Base-by-base conservation (phyloP, 768 basidiomycete species). In the Hysterangium stoloniferum region DNA sequence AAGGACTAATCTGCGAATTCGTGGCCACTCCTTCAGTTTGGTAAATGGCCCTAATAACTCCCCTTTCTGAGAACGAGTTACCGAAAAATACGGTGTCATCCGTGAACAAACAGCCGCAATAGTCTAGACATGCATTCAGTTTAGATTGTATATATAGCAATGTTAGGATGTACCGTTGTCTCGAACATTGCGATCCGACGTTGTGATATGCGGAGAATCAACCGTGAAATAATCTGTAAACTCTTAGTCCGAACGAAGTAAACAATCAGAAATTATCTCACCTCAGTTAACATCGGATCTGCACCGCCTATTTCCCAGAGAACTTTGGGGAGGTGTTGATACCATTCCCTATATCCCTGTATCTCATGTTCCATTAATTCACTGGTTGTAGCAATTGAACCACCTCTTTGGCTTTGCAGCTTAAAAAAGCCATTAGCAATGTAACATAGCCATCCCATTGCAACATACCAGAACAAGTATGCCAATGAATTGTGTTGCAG, bases 231-330 rank as follows among this genome's bases (percentile, higher is more conserved):
- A 13, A 66, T 67, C 78, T 83, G 47, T 32, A 52, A 22, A 41
- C 25, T 45, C 20, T 27, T 20, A 36, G 36, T 24, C 22, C 25
- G 42, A 40, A 20, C 34, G 20, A 19, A 15, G 38, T 3, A 22
- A 28, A 37, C 42, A 37, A 6, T 19, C 20, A 33, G 28, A 24
- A 32, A 20, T 47, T 20, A 20, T 34, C 71, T 56, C 45, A 86
- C 90, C 75, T 87, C 80, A 0, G 82, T 81, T 4, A 75, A 67
- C 1, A 64, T 57, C 15, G 75, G 61, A 60, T 88, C 77, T 47
- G 65, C 75, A 8, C 64, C 65, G 3, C 84, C 84, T 8, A 86
- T 64, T 63, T 97, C 93, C 94, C 94, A 97, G 4, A 97, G 69
- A 5, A 75, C 73, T 64, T 79, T 84, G 0, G 93, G 90, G 37